Percentiles rank a stretch among this genome's conserved stretches.
Evolutionary conservation across 768 basidiomycete species (phyloP).

Genomic region (Rhizopogon salebrosus): DNA sequence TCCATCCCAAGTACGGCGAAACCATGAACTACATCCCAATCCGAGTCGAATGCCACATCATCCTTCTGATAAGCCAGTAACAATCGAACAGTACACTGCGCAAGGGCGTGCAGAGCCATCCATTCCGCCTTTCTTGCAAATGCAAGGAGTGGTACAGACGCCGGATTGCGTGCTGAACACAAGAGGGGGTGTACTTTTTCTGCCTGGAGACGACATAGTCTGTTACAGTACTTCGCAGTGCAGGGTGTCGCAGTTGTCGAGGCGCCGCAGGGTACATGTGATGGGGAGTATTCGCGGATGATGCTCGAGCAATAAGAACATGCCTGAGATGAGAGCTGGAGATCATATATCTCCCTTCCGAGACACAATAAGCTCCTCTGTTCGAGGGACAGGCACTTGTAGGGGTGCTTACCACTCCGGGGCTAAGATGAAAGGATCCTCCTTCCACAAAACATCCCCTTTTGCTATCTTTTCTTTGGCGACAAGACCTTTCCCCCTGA

Average conservation of each 20-base stretch:
- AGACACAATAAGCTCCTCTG: background rate
- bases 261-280: conserved; percentile 49
- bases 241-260: conserved; percentile 42
- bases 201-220: conserved; percentile 68
- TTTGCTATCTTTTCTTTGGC: conserved; percentile 60
- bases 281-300: conserved; percentile 36
- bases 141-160: conserved; percentile 50
- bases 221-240: conserved; percentile 71
- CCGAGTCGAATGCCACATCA: conserved; percentile 27
- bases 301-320: conserved; percentile 76
- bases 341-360: conserved; percentile 71
- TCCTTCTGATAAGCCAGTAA: conserved; percentile 50
- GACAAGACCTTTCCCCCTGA: conserved; percentile 81
- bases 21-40: conserved; percentile 52
- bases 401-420: conserved; percentile 62
- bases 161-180: conserved; percentile 73
- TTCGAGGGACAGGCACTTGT: background rate
- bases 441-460: conserved; percentile 79
- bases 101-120: conserved; percentile 68
- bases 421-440: conserved; percentile 77
- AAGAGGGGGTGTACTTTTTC: conserved; percentile 63
- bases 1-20: conserved; percentile 78
- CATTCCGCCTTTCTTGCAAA: conserved; percentile 59
- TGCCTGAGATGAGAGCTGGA: conserved; percentile 53
- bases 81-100: conserved; percentile 60